Base-by-base conservation (phyloP, 2,329 filamentous ascomycete genomes). In the Curvularia hawaiiensis region DNA sequence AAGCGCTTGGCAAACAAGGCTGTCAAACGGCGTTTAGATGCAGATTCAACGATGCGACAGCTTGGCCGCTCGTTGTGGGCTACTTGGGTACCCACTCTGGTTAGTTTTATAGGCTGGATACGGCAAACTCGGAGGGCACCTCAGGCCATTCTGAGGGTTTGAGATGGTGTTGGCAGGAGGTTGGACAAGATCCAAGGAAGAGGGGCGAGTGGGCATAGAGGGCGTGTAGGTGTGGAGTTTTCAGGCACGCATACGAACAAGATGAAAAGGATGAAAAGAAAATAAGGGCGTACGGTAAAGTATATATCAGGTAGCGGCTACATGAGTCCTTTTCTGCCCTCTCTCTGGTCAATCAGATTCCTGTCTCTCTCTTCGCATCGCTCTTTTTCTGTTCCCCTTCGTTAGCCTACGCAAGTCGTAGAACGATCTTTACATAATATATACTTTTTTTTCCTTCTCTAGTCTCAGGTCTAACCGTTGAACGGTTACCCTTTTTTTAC, bases 391-490 rank as follows among this genome's bases (percentile, higher is more conserved):
- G 33, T 39, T 18, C 18, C 20, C 39, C 33, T 39, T 52, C 16
- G 46, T 51, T 44, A 35, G 26, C 59, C 61, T 63, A 58, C 45
- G 53, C 59, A 58, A 58, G 47, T 66, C 62, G 66, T 70, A 63
- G 67, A 70, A 52, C 67, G 60, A 65, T 60, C 54, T 62, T 68
- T 61, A 62, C 52, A 48, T 63, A 57, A 64, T 67, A 54, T 39
- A 24, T 31, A 46, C 10, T 30, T 4, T 10, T 11, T 4, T 11
- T 18, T 49, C 50, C 46, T 46, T 57, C 52, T 51, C 44, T 26
- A 38, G 30, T 26, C 33, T 12, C 0, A 40, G 8, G 8, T 48
- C 54, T 54, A 54, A 59, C 65, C 64, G 69, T 69, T 72, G 69
- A 70, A 59, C 68, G 62, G 67, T 38, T 38, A 38, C 35, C 35